phyloP scores from a whole-genome alignment of 2,329 filamentous ascomycete species.

The Myrmaecium sp. region DNA sequence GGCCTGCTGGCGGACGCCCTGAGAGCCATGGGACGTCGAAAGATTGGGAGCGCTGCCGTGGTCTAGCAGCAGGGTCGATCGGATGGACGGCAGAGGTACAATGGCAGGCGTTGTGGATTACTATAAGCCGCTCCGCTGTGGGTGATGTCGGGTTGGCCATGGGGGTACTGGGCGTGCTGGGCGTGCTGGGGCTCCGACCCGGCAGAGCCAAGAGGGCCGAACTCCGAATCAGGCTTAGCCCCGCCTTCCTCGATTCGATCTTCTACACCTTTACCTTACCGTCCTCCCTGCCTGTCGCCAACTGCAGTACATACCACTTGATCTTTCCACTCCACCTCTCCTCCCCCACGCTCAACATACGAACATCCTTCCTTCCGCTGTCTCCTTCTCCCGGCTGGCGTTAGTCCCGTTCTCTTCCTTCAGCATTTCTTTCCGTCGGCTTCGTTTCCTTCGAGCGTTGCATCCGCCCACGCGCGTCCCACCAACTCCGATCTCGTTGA shows the following conservation, averaged over 20 bases:
- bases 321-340: too few species aligned
- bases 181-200: too few species aligned
- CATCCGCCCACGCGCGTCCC: too few species aligned
- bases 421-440: constrained; percentile 1
- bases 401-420: constrained; percentile 3
- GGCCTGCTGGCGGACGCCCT: constrained; percentile 9
- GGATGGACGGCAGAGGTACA: constrained; percentile 10
- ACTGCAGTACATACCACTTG: too few species aligned
- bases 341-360: too few species aligned
- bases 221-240: too few species aligned
- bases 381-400: constrained; percentile 4
- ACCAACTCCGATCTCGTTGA: constrained; percentile 2
- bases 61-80: constrained; percentile 7
- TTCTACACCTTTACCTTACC: too few species aligned
- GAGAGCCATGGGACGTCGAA: constrained; percentile 4
- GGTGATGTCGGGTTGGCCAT: neutral
- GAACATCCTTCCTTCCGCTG: too few species aligned
- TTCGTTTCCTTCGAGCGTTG: neutral
- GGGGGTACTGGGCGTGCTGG: neutral
- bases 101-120: constrained; percentile 7
- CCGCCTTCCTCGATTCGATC: too few species aligned
- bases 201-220: too few species aligned
- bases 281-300: too few species aligned
- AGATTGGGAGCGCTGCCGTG: too few species aligned
- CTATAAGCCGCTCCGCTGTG: neutral